Conservation (phyloP, 148 eudicot genomes). For the Tetragonia tetragonoides region DNA sequence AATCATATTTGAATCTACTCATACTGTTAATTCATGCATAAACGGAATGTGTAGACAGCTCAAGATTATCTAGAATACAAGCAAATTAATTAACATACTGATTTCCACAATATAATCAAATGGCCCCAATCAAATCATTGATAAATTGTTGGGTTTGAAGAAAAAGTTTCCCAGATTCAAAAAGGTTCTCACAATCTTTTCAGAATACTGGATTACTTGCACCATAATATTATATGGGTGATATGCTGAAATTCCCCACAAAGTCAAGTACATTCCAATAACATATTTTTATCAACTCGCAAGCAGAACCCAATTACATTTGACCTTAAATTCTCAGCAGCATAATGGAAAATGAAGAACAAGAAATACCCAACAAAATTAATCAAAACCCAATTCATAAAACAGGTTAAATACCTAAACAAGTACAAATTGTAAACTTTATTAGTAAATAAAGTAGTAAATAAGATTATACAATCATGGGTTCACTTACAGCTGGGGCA, state of each 20-base stretch:
- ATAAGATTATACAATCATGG: not conserved
- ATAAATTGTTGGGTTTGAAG: not conserved
- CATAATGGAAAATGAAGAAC: not conserved
- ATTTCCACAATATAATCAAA: not conserved
- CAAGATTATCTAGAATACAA: not conserved
- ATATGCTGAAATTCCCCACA: not conserved
- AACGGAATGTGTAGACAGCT: not conserved
- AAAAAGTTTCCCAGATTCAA: not conserved
- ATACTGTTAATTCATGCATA: not conserved
- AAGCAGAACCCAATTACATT: not conserved
- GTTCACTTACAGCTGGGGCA: constrained; percentile 26
- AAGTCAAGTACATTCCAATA: not conserved
- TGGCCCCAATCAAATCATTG: not conserved
- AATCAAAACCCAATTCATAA: not conserved
- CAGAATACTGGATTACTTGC: not conserved
- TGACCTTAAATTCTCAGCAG: not conserved
- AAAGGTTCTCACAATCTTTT: not conserved
- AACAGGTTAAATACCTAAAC: not conserved
- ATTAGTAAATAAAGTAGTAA: not conserved
- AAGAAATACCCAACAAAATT: not conserved
- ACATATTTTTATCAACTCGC: constrained; percentile 13
- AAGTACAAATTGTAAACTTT: not conserved
- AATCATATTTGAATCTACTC: not conserved
- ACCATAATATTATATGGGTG: not conserved
- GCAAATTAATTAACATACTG: not conserved